Percentiles rank a stretch among this genome's conserved stretches.
These are phyloP conservation scores for Hypoxylon cercidicola DNA, from an alignment of 495 filamentous ascomycete species.

Conservation along the genomic window DNA sequence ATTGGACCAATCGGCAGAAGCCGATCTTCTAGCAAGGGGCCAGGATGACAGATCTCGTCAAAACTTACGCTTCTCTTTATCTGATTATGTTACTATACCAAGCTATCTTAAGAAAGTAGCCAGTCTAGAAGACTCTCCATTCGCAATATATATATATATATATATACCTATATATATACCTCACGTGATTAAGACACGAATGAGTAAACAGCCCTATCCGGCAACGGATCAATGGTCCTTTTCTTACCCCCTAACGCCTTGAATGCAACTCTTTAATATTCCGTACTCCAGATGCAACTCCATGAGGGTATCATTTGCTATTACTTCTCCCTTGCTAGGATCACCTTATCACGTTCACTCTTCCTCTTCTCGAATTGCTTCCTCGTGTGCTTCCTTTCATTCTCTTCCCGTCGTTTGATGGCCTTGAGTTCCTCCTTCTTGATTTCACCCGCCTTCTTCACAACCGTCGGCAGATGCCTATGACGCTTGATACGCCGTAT, in stretches of 20 bases:
- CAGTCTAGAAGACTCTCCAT: no score
- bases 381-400: slow-evolving; percentile 88
- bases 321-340: slow-evolving; percentile 81
- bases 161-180: no score
- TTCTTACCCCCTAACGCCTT: slow-evolving; percentile 38
- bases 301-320: slow-evolving; percentile 10
- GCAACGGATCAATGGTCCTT: no score
- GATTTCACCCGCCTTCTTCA: slow-evolving; percentile 98
- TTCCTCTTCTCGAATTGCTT: slow-evolving; percentile 77
- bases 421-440: slow-evolving; percentile 88
- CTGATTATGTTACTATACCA: no score
- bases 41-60: no score
- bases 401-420: slow-evolving; percentile 92
- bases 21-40: slow-evolving; percentile 27
- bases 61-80: slow-evolving; percentile 4
- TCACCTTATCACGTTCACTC: slow-evolving; percentile 92
- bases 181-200: no score
- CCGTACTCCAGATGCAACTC: slow-evolving; percentile 8
- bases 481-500: slow-evolving; percentile 90
- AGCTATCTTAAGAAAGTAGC: no score
- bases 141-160: no score
- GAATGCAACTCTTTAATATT: slow-evolving; percentile 37
- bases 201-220: no score
- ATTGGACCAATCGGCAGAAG: slow-evolving; percentile 28
- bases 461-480: slow-evolving; percentile 87